These are phyloP conservation scores for Psophocarpus tetragonolobus DNA, from an alignment of 306 rosid species.

Conservation along the genomic window DNA sequence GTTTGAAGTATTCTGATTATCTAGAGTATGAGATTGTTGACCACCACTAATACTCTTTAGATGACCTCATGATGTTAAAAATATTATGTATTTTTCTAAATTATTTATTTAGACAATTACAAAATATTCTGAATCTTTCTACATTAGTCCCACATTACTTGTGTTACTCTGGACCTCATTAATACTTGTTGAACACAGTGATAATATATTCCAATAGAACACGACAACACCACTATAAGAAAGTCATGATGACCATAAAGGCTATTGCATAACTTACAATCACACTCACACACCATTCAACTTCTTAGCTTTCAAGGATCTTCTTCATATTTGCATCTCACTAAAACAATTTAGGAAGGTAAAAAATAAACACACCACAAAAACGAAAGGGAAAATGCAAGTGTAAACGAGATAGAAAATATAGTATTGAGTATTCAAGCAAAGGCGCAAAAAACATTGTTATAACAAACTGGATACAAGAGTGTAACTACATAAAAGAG, in stretches of 20 bases:
- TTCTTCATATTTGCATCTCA: neutral
- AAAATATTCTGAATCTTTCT: neutral
- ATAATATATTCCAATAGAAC: conserved; percentile 4
- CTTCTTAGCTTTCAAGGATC: neutral
- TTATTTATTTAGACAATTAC: neutral
- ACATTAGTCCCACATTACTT: neutral
- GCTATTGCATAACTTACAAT: neutral
- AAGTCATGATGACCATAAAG: neutral
- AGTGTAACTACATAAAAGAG: too few relatives aligned
- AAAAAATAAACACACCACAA: too few relatives aligned
- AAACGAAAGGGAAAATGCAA: too few relatives aligned
- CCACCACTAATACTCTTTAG: too few relatives aligned
- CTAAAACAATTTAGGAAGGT: too few relatives aligned
- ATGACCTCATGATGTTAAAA: neutral
- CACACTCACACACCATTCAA: neutral
- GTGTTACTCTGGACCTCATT: neutral
- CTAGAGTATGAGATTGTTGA: neutral
- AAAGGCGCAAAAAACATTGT: too few relatives aligned
- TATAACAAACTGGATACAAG: too few relatives aligned
- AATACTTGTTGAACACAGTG: neutral
- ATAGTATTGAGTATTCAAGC: too few relatives aligned
- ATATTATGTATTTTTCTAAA: neutral
- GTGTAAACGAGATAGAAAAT: too few relatives aligned
- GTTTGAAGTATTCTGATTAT: neutral
- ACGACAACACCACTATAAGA: conserved; percentile 8